Conservation (phyloP, 805 yeast species). For the Isabelozyma heimii region DNA sequence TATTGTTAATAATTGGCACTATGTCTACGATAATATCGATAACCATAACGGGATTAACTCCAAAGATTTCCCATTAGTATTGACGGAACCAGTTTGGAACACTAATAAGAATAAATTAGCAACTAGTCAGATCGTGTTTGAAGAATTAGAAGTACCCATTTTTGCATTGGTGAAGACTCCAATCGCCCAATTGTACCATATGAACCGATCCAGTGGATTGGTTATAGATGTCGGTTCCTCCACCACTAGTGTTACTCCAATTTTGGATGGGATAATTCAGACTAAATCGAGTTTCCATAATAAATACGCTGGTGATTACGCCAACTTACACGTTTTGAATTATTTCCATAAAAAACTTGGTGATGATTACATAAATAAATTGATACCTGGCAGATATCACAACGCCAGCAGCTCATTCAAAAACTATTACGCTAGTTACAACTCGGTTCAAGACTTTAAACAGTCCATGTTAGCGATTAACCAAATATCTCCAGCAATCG, state of each 20-base stretch:
- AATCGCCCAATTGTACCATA: constrained; percentile 71
- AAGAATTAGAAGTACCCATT: constrained; percentile 69
- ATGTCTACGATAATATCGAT: constrained; percentile 53
- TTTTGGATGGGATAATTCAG: constrained; percentile 70
- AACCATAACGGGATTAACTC: constrained; percentile 42
- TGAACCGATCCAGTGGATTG: constrained; percentile 73
- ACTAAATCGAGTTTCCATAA: constrained; percentile 64
- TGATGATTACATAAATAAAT: constrained; percentile 6
- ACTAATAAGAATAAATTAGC: constrained; percentile 53
- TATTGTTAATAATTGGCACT: constrained; percentile 63
- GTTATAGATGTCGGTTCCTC: constrained; percentile 80
- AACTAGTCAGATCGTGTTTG: constrained; percentile 72
- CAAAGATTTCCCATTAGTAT: constrained; percentile 62
- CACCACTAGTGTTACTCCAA: constrained; percentile 69
- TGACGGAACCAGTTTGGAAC: constrained; percentile 71
- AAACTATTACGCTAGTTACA: constrained; percentile 34
- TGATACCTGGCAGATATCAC: constrained; percentile 15
- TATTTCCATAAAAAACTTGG: constrained; percentile 28
- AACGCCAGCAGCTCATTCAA: constrained; percentile 25
- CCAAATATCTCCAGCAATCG: neutral
- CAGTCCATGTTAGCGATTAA: constrained; percentile 20
- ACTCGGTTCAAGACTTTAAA: constrained; percentile 36
- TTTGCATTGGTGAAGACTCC: constrained; percentile 76
- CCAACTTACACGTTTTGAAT: constrained; percentile 60
- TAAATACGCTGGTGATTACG: constrained; percentile 81